These are phyloP conservation scores for Dittrichia graveolens DNA, from an alignment of 129 eudicot genomes.

Conservation along the genomic window DNA sequence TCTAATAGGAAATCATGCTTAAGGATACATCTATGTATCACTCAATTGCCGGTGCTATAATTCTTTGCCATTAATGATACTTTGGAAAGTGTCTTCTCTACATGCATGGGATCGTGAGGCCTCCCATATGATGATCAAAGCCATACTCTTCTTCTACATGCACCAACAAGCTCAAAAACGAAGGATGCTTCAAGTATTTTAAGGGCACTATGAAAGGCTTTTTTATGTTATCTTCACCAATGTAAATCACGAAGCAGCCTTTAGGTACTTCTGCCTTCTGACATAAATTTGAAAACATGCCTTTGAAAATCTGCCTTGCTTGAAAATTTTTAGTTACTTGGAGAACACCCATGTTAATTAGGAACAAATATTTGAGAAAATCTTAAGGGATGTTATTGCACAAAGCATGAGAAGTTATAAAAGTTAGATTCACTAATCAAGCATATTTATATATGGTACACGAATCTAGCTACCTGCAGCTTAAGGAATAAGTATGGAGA, in stretches of 20 bases:
- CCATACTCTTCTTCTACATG: slow-evolving; percentile 28
- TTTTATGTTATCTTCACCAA: slow-evolving; percentile 53
- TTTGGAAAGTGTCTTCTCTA: slow-evolving; percentile 26
- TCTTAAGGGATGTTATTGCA: no score
- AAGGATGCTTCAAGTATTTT: slow-evolving; percentile 31
- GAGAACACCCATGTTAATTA: slow-evolving; percentile 12
- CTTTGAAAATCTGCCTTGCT: slow-evolving; percentile 12
- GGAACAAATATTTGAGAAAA: no score
- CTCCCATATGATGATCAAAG: slow-evolving; percentile 23
- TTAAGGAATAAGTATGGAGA: no score
- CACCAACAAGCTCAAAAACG: slow-evolving; percentile 7
- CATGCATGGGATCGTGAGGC: slow-evolving; percentile 27
- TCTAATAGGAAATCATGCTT: no score
- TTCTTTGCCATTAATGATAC: background rate
- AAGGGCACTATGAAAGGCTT: slow-evolving; percentile 54
- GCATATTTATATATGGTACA: no score
- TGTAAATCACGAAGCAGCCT: slow-evolving; percentile 58
- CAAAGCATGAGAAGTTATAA: no score
- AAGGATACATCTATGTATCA: no score
- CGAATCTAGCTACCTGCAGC: no score
- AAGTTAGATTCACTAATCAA: no score
- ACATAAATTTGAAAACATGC: slow-evolving; percentile 2
- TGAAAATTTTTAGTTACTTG: background rate
- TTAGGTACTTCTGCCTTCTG: slow-evolving; percentile 45
- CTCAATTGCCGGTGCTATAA: background rate